Conservation (phyloP, 2,329 filamentous ascomycete species). For the Rhynchosporium graminicola region DNA sequence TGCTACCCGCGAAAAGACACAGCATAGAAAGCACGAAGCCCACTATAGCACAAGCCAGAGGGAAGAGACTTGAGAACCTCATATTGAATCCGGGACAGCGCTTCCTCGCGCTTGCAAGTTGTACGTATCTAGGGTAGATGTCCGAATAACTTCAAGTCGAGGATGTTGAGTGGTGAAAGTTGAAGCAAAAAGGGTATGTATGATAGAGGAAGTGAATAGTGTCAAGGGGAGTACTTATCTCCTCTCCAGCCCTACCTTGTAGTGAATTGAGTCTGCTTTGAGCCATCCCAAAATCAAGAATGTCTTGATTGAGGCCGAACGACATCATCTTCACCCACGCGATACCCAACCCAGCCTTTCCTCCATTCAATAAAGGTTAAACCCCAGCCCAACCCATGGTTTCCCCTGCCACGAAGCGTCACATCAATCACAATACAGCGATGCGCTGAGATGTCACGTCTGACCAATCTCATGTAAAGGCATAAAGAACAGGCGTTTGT, state of each 20-base stretch:
- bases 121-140: no score
- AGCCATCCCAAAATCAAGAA: constrained; percentile 11
- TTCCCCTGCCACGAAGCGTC: constrained; percentile 9
- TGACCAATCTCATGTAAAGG: constrained; percentile 3
- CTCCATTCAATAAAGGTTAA: constrained; percentile 1
- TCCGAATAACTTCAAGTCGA: no score
- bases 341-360: constrained; percentile 2
- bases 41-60: constrained; percentile 50
- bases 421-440: neutral
- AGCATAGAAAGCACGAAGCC: constrained; percentile 60
- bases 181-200: neutral
- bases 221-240: constrained; percentile 7
- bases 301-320: neutral
- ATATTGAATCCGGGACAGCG: constrained; percentile 39
- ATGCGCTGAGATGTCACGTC: neutral
- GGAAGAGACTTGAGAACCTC: constrained; percentile 51
- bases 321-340: constrained; percentile 11
- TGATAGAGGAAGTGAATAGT: neutral
- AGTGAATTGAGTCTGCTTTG: neutral
- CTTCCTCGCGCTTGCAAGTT: neutral
- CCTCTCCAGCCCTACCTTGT: neutral
- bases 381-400: neutral
- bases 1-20: constrained; percentile 61
- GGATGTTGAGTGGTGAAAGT: neutral
- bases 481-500: constrained; percentile 1